Percentiles rank a stretch among this genome's conserved stretches.
Conservation (phyloP, 345 rosid genomes). For the Murraya paniculata region DNA sequence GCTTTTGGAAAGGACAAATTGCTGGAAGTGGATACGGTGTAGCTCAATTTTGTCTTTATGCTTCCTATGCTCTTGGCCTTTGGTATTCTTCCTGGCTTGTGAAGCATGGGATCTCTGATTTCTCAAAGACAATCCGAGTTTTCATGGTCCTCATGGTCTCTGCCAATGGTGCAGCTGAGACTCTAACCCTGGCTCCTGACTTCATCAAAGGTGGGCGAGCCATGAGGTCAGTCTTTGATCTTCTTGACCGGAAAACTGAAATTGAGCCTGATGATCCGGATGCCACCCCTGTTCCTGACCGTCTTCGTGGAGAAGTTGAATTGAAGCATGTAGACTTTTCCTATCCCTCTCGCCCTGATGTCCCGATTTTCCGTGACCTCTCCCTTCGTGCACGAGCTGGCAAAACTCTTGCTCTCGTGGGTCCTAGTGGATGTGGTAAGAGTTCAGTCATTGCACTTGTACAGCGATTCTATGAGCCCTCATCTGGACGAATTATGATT, state of each 20-base stretch:
- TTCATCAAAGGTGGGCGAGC: conserved; percentile 98
- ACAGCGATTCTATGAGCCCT: conserved; percentile 83
- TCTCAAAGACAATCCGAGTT: conserved; percentile 92
- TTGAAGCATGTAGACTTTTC: conserved; percentile 92
- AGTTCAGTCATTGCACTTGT: conserved; percentile 87
- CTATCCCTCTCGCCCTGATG: conserved; percentile 87
- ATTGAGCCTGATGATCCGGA: conserved; percentile 93
- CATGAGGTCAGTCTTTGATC: conserved; percentile 88
- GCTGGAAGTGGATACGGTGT: conserved; percentile 96
- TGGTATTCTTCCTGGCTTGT: conserved; percentile 99
- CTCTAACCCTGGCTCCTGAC: conserved; percentile 92
- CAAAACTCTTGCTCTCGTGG: conserved; percentile 91
- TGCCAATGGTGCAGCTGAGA: conserved; percentile 98
- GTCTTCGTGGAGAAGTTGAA: conserved; percentile 91
- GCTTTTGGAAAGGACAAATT: conserved; percentile 99
- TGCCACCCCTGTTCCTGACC: conserved; percentile 73
- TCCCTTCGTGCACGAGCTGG: conserved; percentile 87
- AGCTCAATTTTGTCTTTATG: conserved; percentile 91
- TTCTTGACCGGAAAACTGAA: conserved; percentile 96
- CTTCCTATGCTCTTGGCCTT: conserved; percentile 96
- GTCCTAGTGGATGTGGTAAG: conserved; percentile 98
- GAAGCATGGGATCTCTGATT: conserved; percentile 96
- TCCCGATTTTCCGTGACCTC: conserved; percentile 79
- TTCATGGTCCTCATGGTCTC: conserved; percentile 99
- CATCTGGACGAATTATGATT: conserved; percentile 82